Percentiles rank a stretch among this genome's conserved stretches.
Evolutionary conservation across 768 basidiomycete genomes (phyloP).

Genomic region (Daedalea quercina): DNA sequence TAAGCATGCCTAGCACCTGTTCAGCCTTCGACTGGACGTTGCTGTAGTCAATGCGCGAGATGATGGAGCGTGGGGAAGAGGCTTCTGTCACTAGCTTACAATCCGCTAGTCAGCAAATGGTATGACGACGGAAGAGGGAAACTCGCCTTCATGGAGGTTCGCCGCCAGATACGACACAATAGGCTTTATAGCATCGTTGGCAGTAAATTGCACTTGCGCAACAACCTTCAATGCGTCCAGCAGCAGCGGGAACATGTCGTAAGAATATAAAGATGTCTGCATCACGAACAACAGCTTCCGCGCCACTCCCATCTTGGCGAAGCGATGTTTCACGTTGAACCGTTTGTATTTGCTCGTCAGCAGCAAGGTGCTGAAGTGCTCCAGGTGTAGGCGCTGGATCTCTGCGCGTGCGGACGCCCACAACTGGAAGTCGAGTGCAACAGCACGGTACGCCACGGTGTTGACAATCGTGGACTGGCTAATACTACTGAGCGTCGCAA

Average conservation of each 20-base stretch:
- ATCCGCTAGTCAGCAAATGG: neutral
- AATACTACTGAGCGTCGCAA: neutral
- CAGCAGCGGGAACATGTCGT: constrained; percentile 41
- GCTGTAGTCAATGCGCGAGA: constrained; percentile 47
- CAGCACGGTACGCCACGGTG: constrained; percentile 68
- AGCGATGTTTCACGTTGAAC: constrained; percentile 73
- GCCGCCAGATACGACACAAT: constrained; percentile 82
- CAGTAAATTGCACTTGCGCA: constrained; percentile 59
- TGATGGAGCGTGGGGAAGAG: constrained; percentile 48
- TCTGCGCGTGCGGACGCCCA: constrained; percentile 72
- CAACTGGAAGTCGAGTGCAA: constrained; percentile 86
- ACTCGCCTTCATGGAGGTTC: constrained; percentile 62
- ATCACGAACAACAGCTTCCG: constrained; percentile 76
- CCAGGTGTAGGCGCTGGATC: constrained; percentile 73
- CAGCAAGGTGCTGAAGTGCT: constrained; percentile 76
- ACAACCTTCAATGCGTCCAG: constrained; percentile 55
- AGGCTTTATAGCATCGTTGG: constrained; percentile 77
- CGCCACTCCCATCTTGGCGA: constrained; percentile 65
- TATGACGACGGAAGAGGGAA: neutral
- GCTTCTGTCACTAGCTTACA: constrained; percentile 8
- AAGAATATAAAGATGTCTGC: constrained; percentile 71
- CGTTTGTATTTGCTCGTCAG: constrained; percentile 62
- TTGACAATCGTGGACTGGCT: constrained; percentile 84
- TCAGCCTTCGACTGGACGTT: constrained; percentile 55
- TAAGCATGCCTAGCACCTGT: constrained; percentile 57